These are phyloP conservation scores for Posidonia australis DNA, from an alignment of 106 monocot genomes.

Conservation along the genomic window DNA sequence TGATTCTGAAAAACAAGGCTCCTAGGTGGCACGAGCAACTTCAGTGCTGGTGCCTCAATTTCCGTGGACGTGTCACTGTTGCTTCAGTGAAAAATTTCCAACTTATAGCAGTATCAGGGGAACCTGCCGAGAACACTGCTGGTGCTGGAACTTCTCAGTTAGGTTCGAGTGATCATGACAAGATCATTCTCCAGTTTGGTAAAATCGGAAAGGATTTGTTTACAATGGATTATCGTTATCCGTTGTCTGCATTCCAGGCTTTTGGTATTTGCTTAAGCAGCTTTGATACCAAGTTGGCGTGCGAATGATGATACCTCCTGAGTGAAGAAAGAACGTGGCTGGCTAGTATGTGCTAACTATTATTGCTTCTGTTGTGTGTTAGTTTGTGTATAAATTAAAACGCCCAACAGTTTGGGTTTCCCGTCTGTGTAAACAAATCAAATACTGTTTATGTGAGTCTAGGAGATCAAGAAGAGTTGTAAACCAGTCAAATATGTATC, in stretches of 20 bases:
- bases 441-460: too few species aligned
- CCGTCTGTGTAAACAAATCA: too few species aligned
- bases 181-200: constrained; percentile 23
- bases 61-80: constrained; percentile 24
- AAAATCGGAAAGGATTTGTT: constrained; percentile 22
- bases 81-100: constrained; percentile 29
- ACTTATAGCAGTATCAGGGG: constrained; percentile 9
- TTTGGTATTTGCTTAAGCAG: constrained; percentile 25
- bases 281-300: constrained; percentile 24
- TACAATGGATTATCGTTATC: constrained; percentile 25
- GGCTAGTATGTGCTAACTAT: too few species aligned
- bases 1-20: constrained; percentile 19
- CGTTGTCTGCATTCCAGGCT: constrained; percentile 22
- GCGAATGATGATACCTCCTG: constrained; percentile 8
- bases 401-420: too few species aligned
- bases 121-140: not conserved
- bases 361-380: too few species aligned
- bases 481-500: too few species aligned
- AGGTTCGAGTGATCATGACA: constrained; percentile 10
- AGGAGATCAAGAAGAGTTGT: too few species aligned
- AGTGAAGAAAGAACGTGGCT: too few species aligned
- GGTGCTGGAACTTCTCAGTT: constrained; percentile 6
- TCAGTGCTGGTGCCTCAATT: constrained; percentile 28
- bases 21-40: constrained; percentile 28
- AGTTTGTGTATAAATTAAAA: too few species aligned